Conservation (phyloP, 139 green algal genomes). For the Trebouxia sp. region DNA sequence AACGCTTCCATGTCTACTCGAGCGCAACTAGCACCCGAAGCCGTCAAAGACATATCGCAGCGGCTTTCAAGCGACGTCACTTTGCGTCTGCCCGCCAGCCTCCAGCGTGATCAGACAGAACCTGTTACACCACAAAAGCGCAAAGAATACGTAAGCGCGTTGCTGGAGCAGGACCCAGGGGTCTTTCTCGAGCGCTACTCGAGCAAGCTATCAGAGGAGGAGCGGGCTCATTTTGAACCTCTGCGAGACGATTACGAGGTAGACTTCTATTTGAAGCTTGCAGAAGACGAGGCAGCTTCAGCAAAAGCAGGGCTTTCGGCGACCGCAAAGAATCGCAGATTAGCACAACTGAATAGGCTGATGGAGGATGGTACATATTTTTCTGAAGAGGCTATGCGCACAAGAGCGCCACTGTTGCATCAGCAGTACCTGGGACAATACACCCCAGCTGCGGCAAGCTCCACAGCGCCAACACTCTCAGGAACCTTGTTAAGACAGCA, state of each 20-base stretch:
- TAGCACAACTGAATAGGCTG: constrained; percentile 67
- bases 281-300: constrained; percentile 31
- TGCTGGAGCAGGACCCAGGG: constrained; percentile 53
- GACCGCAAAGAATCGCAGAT: constrained; percentile 62
- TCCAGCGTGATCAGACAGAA: constrained; percentile 23
- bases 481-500: constrained; percentile 52
- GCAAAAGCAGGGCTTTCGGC: constrained; percentile 21
- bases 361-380: constrained; percentile 65
- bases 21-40: not conserved
- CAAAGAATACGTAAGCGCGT: constrained; percentile 40
- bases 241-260: constrained; percentile 48
- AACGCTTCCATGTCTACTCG: not conserved
- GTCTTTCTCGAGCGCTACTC: constrained; percentile 60
- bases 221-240: constrained; percentile 47
- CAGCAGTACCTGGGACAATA: constrained; percentile 63
- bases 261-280: constrained; percentile 47
- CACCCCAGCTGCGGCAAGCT: not conserved
- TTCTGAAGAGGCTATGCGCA: constrained; percentile 64
- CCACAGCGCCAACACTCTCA: constrained; percentile 20
- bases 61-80: constrained; percentile 23
- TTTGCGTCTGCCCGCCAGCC: constrained; percentile 22
- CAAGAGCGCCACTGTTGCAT: constrained; percentile 66
- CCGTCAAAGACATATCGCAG: constrained; percentile 23
- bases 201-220: constrained; percentile 30
- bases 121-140: not conserved